Percentiles rank a stretch among this genome's conserved stretches.
phyloP scores from a whole-genome alignment of 139 green algal species.

The Picochlorum sp. region DNA sequence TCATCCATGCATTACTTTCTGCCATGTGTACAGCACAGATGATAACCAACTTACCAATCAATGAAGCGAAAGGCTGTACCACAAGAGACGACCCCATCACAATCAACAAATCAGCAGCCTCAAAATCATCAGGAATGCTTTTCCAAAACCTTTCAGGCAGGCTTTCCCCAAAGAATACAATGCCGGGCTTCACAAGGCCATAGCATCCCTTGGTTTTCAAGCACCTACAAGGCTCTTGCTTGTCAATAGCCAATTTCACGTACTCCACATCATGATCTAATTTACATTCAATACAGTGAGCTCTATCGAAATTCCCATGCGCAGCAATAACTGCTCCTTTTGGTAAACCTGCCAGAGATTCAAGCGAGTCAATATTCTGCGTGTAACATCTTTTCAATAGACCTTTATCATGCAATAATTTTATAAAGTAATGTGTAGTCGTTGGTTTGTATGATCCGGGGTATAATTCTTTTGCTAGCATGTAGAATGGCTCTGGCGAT shows the following conservation, averaged over 20 bases:
- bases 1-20: too few species aligned
- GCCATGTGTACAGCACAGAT: too few species aligned
- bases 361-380: constrained; percentile 77
- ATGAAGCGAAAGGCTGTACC: constrained; percentile 27
- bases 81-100: constrained; percentile 63
- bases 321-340: constrained; percentile 52
- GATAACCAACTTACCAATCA: constrained; percentile 8
- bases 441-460: constrained; percentile 64
- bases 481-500: constrained; percentile 60
- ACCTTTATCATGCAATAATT: constrained; percentile 73
- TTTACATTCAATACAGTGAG: constrained; percentile 42
- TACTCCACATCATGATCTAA: constrained; percentile 22
- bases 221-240: constrained; percentile 20
- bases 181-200: constrained; percentile 73
- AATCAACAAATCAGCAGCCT: constrained; percentile 66
- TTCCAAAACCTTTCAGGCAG: constrained; percentile 59
- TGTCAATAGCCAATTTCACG: constrained; percentile 27
- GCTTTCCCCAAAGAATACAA: constrained; percentile 84
- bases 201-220: constrained; percentile 19
- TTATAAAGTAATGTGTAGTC: constrained; percentile 66
- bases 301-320: constrained; percentile 81
- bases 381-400: constrained; percentile 61
- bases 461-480: constrained; percentile 59
- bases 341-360: constrained; percentile 47
- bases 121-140: constrained; percentile 14